Conservation (phyloP, 208 protist genomes). For the Porcisia hertigi region DNA sequence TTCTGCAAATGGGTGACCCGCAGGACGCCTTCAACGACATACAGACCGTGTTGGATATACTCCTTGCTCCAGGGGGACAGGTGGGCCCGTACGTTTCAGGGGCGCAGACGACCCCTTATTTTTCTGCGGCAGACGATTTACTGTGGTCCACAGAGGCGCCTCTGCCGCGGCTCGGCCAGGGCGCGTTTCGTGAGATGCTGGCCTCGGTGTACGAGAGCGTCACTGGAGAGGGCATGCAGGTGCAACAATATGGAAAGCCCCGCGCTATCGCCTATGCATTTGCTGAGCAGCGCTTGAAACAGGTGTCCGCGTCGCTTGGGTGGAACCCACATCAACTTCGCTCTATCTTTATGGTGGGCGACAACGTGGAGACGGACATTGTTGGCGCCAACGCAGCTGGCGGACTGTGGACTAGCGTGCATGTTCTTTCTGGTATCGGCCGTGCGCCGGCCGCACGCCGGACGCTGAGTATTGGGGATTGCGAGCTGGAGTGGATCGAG, state of each 20-base stretch:
- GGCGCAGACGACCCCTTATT: slow-evolving; percentile 74
- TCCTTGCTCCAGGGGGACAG: slow-evolving; percentile 59
- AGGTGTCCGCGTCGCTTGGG: slow-evolving; percentile 42
- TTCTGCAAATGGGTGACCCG: slow-evolving; percentile 77
- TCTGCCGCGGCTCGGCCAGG: slow-evolving; percentile 78
- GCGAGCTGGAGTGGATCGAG: slow-evolving; percentile 79
- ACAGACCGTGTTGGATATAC: slow-evolving; percentile 77
- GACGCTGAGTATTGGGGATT: slow-evolving; percentile 56
- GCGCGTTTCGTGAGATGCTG: slow-evolving; percentile 85
- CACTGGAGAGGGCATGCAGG: slow-evolving; percentile 65
- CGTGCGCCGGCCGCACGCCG: slow-evolving; percentile 58
- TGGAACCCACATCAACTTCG: slow-evolving; percentile 62
- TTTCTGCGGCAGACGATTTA: slow-evolving; percentile 70
- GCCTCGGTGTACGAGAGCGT: slow-evolving; percentile 78
- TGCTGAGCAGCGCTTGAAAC: slow-evolving; percentile 59
- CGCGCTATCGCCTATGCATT: slow-evolving; percentile 82
- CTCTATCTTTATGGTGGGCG: slow-evolving; percentile 86
- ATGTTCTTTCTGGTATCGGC: slow-evolving; percentile 77
- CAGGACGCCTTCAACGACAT: slow-evolving; percentile 82
- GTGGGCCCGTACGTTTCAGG: slow-evolving; percentile 56
- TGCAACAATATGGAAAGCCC: slow-evolving; percentile 83
- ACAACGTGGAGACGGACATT: slow-evolving; percentile 87
- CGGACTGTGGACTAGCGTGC: slow-evolving; percentile 73
- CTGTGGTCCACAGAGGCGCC: slow-evolving; percentile 72
- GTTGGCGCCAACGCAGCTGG: slow-evolving; percentile 81